phyloP scores from a whole-genome alignment of 2,329 filamentous ascomycete species.

The Parafenestella ontariensis region DNA sequence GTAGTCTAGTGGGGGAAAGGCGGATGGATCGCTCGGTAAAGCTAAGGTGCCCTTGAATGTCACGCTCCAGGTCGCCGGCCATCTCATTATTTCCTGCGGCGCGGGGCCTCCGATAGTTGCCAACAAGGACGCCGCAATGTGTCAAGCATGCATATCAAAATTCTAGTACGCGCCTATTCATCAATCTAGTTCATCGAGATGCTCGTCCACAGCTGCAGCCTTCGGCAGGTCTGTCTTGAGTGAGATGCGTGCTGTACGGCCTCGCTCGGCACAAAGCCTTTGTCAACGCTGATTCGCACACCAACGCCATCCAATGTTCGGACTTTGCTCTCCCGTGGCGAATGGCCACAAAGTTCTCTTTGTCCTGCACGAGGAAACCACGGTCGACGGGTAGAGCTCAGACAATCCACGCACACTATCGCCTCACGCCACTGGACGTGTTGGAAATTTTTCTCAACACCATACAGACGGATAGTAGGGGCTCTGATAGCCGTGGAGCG shows the following conservation, averaged over 20 bases:
- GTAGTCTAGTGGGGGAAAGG: not conserved
- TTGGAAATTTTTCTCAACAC: not conserved
- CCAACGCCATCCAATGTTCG: conserved; percentile 3
- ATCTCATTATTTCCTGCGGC: conserved; percentile 1
- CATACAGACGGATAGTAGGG: not conserved
- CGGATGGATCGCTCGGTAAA: not conserved
- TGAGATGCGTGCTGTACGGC: conserved; percentile 14
- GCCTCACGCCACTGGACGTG: not conserved
- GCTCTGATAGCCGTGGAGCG: no score
- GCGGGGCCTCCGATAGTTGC: not conserved
- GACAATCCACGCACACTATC: not conserved
- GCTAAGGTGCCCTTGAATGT: conserved; percentile 1
- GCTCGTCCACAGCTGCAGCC: conserved; percentile 7
- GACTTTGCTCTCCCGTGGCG: conserved; percentile 12
- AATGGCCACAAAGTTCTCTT: not conserved
- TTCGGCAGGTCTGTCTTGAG: conserved; percentile 5
- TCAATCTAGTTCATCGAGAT: not conserved
- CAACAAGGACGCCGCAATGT: not conserved
- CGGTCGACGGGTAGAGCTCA: not conserved
- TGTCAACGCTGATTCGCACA: conserved; percentile 8
- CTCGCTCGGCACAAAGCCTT: conserved; percentile 12
- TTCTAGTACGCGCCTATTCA: not conserved
- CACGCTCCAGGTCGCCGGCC: conserved; percentile 1
- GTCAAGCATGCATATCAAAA: not conserved
- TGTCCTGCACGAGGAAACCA: not conserved